Percentiles rank a stretch among this genome's conserved stretches.
These are phyloP conservation scores for Fusarium pilosicola DNA, from an alignment of 2,329 filamentous ascomycete genomes.

Conservation along the genomic window DNA sequence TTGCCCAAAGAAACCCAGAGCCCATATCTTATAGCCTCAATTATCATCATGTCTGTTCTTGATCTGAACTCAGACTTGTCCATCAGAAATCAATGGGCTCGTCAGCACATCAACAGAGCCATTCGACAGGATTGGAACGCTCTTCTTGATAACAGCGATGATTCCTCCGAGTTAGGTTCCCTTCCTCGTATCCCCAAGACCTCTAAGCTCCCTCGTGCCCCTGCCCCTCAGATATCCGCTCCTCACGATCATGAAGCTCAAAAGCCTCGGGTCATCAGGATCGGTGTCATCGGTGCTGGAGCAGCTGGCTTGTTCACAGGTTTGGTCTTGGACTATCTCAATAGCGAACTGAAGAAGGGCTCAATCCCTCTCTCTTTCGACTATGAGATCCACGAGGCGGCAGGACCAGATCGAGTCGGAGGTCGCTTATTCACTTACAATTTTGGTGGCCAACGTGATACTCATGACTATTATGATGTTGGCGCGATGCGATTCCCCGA, in stretches of 20 bases:
- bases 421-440: conserved; percentile 27
- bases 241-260: neutral
- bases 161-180: neutral
- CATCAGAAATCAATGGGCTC: conserved; percentile 9
- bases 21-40: neutral
- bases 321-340: conserved; percentile 12
- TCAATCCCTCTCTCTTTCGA: neutral
- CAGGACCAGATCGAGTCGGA: neutral
- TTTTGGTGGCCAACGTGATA: neutral
- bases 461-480: conserved; percentile 27
- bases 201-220: neutral
- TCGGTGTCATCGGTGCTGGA: conserved; percentile 21
- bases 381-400: conserved; percentile 26
- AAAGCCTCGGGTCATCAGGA: neutral
- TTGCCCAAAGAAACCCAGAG: neutral
- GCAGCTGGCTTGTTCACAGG: conserved; percentile 16
- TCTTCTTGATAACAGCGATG: neutral
- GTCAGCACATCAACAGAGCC: neutral
- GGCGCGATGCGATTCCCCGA: conserved; percentile 27
- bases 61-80: neutral
- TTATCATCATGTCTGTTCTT: neutral
- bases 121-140: conserved; percentile 3
- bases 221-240: neutral
- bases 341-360: neutral
- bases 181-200: neutral